These are phyloP conservation scores for Ceratobasidium sp. DNA, from an alignment of 1,284 basidiomycete genomes.

Conservation along the genomic window DNA sequence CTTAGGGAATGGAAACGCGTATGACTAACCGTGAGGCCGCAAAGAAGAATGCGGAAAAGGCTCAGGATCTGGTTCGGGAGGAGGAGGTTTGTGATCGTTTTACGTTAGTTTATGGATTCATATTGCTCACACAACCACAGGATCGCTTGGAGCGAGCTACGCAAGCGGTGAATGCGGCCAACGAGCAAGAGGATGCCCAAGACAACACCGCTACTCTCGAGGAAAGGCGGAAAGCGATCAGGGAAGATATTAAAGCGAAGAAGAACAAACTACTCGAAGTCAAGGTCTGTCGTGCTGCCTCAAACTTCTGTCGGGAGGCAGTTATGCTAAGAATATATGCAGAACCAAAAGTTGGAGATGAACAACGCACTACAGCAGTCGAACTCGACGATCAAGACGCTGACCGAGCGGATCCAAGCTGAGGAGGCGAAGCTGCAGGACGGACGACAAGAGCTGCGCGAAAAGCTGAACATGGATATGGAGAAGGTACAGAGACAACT, in stretches of 20 bases:
- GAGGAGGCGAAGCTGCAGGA: slow-evolving; percentile 40
- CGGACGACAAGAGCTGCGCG: slow-evolving; percentile 14
- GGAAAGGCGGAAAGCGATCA: slow-evolving; percentile 51
- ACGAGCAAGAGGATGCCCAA: slow-evolving; percentile 9
- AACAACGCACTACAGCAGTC: slow-evolving; percentile 10
- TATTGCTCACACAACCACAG: slow-evolving; percentile 56
- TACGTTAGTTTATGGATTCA: background rate
- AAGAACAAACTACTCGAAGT: slow-evolving; percentile 63
- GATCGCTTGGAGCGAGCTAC: slow-evolving; percentile 51
- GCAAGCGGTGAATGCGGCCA: background rate
- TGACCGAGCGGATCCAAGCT: background rate
- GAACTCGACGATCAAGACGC: slow-evolving; percentile 19
- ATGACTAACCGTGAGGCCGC: slow-evolving; percentile 60
- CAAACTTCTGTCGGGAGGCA: background rate
- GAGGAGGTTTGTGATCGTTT: slow-evolving; percentile 64
- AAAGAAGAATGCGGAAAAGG: slow-evolving; percentile 54
- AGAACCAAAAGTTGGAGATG: slow-evolving; percentile 52
- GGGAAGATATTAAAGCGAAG: slow-evolving; percentile 60
- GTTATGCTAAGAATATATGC: background rate
- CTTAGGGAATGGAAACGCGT: slow-evolving; percentile 59
- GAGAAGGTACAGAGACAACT: slow-evolving; percentile 12
- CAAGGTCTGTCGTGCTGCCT: slow-evolving; percentile 59
- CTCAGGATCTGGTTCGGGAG: slow-evolving; percentile 48
- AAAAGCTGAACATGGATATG: slow-evolving; percentile 19
- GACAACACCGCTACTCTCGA: slow-evolving; percentile 64